Percentiles rank a stretch among this genome's conserved stretches.
These are phyloP conservation scores for Piloderma croceum DNA, from an alignment of 768 basidiomycete species.

Conservation along the genomic window DNA sequence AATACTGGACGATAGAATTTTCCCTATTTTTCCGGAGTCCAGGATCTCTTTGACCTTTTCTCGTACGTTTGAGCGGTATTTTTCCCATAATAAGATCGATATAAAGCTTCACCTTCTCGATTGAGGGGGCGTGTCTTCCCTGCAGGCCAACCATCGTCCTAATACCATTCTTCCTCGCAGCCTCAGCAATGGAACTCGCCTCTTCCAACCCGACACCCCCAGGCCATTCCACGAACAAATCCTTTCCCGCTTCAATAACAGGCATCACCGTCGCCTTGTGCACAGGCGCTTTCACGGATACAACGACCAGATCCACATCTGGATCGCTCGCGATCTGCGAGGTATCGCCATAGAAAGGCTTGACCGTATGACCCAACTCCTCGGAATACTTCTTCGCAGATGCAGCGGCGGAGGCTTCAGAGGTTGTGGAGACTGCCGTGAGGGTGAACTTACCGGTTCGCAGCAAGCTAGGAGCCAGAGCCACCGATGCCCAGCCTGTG, in stretches of 20 bases:
- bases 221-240: constrained; percentile 23
- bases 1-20: constrained; percentile 10
- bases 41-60: constrained; percentile 14
- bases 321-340: constrained; percentile 28
- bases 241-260: constrained; percentile 18
- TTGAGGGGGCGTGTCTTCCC: constrained; percentile 8
- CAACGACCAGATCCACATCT: constrained; percentile 33
- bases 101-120: constrained; percentile 11
- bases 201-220: constrained; percentile 15
- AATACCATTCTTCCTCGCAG: constrained; percentile 12
- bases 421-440: constrained; percentile 32
- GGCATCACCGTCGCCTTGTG: constrained; percentile 19
- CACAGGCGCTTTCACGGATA: constrained; percentile 27
- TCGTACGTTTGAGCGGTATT: too few species aligned
- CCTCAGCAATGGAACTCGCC: constrained; percentile 11
- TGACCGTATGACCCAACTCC: constrained; percentile 21
- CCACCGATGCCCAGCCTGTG: not conserved
- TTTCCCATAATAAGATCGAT: too few species aligned
- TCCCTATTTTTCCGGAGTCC: constrained; percentile 10
- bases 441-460: constrained; percentile 17
- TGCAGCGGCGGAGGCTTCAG: constrained; percentile 23
- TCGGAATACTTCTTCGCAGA: constrained; percentile 27
- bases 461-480: not conserved
- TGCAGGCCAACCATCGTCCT: constrained; percentile 17
- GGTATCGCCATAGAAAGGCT: constrained; percentile 28